Evolutionary conservation across 345 rosid genomes (phyloP), one percentile per base, ranked within the genome.

Genomic region (Lenwebbia sp.): DNA sequence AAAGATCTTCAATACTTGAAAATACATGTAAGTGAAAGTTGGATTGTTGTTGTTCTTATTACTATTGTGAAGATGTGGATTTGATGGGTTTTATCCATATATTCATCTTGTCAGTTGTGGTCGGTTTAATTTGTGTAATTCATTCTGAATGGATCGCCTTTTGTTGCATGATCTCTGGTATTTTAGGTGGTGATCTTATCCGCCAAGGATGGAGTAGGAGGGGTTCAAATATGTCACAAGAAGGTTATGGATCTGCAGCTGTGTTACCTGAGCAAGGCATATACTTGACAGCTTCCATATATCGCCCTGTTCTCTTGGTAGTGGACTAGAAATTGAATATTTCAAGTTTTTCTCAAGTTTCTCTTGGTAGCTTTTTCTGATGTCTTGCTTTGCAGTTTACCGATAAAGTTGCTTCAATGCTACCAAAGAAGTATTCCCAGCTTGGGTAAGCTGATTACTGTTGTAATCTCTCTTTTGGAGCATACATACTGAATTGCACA

Each of bases 251-350:
- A 28, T 94, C 99, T 93, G 95, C 99, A 54, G 90, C 99, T 86
- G 93, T 97, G 89, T 93, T 96, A 90, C 99, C 99, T 89, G 99
- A 97, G 92, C 99, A 94, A 91, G 99, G 99, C 90, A 94, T 97
- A 89, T 97, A 97, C 91, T 94, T 97, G 70, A 98, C 97, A 28
- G 99, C 99, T 84, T 95, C 99, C 85, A 86, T 96, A 84, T 96
- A 97, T 89, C 94, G 99, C 60, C 99, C 99, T 87, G 98, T 97
- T 85, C 94, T 95, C 88, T 94, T 95, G 99, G 99, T 97, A 90
- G 88, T 91, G 85, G 81, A 75, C n/a, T 70, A 37, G 37, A 70
- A 37, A 9, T 70, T 30, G 51, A 82, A 52, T 47, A 49, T 54
- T 62, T 41, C 54, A 26, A 56, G 13, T 47, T 70, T 55, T 57